These are phyloP conservation scores for Pseudogymnoascus sp. DNA, from an alignment of 2,329 filamentous ascomycete species.

Conservation along the genomic window DNA sequence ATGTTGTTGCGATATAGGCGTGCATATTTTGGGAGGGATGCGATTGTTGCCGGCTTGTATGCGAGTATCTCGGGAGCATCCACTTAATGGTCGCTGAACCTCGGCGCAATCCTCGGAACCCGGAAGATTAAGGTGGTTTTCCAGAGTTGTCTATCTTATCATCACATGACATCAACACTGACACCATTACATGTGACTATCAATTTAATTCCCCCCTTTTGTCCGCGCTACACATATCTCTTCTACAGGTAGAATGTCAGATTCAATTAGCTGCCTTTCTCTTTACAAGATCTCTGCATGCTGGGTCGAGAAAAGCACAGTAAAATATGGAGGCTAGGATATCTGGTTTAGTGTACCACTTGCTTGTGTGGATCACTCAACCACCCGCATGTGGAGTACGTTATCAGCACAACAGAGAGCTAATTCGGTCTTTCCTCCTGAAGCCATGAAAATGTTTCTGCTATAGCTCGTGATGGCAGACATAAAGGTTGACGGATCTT, in stretches of 20 bases:
- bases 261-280: too few relatives aligned
- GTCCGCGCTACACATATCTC: too few relatives aligned
- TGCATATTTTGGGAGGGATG: constrained; percentile 4
- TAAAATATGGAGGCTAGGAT: too few relatives aligned
- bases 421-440: neutral
- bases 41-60: constrained; percentile 7
- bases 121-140: neutral
- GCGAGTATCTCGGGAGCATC: constrained; percentile 8
- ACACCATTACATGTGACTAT: neutral
- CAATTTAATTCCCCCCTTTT: neutral
- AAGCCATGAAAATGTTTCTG: neutral
- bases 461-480: neutral
- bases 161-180: neutral
- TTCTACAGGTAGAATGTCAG: too few relatives aligned
- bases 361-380: too few relatives aligned
- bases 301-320: too few relatives aligned
- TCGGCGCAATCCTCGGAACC: constrained; percentile 2
- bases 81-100: neutral
- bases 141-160: constrained; percentile 3
- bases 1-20: constrained; percentile 7
- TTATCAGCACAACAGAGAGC: neutral
- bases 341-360: too few relatives aligned
- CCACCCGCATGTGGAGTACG: too few relatives aligned
- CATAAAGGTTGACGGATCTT: neutral
- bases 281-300: too few relatives aligned